Base-by-base conservation (phyloP, 805 yeast genomes). In the Kuraishia cidri region DNA sequence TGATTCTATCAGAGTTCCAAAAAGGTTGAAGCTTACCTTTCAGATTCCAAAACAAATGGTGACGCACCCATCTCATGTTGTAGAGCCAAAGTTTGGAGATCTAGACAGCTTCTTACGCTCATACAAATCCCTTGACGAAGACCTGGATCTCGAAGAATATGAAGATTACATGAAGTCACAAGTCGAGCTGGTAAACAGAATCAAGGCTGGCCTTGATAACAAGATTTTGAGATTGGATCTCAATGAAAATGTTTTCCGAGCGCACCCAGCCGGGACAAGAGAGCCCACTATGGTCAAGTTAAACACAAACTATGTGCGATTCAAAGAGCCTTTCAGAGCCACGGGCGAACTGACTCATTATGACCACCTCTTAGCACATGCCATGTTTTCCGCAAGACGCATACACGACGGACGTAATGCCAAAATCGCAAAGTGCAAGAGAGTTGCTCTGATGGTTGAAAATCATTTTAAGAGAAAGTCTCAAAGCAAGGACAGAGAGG, bases 401-500 rank as follows among this genome's bases (percentile, higher is more conserved):
- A 75, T 86, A 38, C 73, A 70, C 32, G 88, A 79, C 39, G 66
- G 72, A 36, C 66, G 83, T 35, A 73, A 64, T 36, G 69, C 71
- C 17, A 82, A 80, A 40, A 69, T 75, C 11, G 69, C 79, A n/a
- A 67, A 76, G 42, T 75, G 85, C 2, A 72, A 75, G 45, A 82
- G 75, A 41, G 70, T 87, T 5, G 79, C 96, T 0, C 76, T 66
- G 29, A 82, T 86, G 83, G 63, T 92, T 14, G 97, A 90, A 39
- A 75, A 68, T 30, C 88, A 92, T 59, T 90, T 86, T 63, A 82
- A 81, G 44, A 78, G 88, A 51, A 69, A 83, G 31, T 76, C 80
- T 1, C 95, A 95, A 37, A 95, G 94, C 28, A 85, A 83, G 42
- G 97, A 90, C 43, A 72, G 94, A 37, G 72, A 75, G 37, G 69